phyloP scores from a whole-genome alignment of 2,329 filamentous ascomycete species.

The Aspergillus candidus region DNA sequence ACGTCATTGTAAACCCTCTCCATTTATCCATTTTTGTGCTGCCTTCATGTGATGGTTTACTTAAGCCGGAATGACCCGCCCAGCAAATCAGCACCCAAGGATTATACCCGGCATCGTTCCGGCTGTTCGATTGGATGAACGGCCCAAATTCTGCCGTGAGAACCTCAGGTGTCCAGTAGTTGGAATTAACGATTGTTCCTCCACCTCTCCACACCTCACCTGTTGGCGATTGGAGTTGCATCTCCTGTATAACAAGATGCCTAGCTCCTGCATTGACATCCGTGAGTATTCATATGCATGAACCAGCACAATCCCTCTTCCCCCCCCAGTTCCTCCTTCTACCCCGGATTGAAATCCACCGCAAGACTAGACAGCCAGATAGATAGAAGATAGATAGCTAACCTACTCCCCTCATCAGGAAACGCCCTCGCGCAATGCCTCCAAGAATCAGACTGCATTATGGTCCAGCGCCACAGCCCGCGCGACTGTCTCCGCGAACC shows the following conservation, averaged over 20 bases:
- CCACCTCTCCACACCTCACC: no score
- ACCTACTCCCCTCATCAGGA: slow-evolving; percentile 40
- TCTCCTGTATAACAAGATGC: slow-evolving; percentile 56
- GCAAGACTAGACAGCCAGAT: no score
- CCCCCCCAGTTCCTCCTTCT: neutral
- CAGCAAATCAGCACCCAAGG: no score
- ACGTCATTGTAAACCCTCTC: slow-evolving; percentile 5
- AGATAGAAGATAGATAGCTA: no score
- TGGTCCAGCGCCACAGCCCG: slow-evolving; percentile 80
- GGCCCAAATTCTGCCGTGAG: slow-evolving; percentile 12
- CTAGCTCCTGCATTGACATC: slow-evolving; percentile 93
- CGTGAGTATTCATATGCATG: slow-evolving; percentile 53
- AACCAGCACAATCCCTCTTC: neutral
- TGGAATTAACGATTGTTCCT: no score
- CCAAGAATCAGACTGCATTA: slow-evolving; percentile 92
- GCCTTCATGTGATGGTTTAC: slow-evolving; percentile 25
- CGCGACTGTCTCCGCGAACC: slow-evolving; percentile 83
- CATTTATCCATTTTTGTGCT: neutral
- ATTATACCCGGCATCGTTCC: no score
- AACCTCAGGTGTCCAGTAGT: neutral
- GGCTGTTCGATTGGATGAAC: slow-evolving; percentile 7
- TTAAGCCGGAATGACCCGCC: slow-evolving; percentile 20
- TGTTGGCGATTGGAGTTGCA: neutral
- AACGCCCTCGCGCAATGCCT: slow-evolving; percentile 90
- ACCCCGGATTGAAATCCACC: no score